Evolutionary conservation across 768 basidiomycete genomes (phyloP).

Genomic region (Tephrocybe sp.): DNA sequence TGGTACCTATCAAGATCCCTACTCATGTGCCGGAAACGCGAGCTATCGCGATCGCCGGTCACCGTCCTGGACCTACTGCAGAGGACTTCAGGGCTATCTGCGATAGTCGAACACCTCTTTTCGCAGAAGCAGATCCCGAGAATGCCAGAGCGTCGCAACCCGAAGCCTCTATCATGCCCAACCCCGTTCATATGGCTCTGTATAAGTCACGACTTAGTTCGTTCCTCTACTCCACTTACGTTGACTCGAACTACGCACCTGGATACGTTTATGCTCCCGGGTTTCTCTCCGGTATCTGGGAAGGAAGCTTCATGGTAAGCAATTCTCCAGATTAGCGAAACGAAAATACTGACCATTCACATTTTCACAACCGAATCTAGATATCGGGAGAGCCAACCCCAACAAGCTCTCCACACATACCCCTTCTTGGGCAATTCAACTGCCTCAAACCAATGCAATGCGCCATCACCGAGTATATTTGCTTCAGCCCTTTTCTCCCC

Average conservation of each 20-base stretch:
- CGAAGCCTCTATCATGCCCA: not conserved
- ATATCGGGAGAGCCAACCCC: constrained; percentile 14
- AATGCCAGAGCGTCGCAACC: constrained; percentile 6
- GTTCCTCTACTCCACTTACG: constrained; percentile 13
- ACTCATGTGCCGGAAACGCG: constrained; percentile 50
- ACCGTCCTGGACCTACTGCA: constrained; percentile 49
- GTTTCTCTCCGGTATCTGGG: constrained; percentile 55
- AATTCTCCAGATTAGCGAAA: not conserved
- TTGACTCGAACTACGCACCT: constrained; percentile 20
- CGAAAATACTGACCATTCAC: constrained; percentile 5
- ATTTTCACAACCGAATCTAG: constrained; percentile 10
- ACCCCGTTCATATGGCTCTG: constrained; percentile 29
- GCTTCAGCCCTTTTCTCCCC: constrained; percentile 38
- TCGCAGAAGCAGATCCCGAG: constrained; percentile 36
- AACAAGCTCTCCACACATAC: constrained; percentile 9
- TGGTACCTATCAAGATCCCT: constrained; percentile 40
- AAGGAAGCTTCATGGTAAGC: constrained; percentile 58
- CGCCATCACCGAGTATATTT: constrained; percentile 41
- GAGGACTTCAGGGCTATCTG: constrained; percentile 48
- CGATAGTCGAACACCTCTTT: constrained; percentile 44
- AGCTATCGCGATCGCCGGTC: constrained; percentile 39
- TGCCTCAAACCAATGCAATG: constrained; percentile 52
- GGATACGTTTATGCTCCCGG: constrained; percentile 38
- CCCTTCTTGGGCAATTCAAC: constrained; percentile 27
- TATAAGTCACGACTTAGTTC: constrained; percentile 26